phyloP scores from a whole-genome alignment of 805 yeast species.

The Danielozyma ontarioensis region DNA sequence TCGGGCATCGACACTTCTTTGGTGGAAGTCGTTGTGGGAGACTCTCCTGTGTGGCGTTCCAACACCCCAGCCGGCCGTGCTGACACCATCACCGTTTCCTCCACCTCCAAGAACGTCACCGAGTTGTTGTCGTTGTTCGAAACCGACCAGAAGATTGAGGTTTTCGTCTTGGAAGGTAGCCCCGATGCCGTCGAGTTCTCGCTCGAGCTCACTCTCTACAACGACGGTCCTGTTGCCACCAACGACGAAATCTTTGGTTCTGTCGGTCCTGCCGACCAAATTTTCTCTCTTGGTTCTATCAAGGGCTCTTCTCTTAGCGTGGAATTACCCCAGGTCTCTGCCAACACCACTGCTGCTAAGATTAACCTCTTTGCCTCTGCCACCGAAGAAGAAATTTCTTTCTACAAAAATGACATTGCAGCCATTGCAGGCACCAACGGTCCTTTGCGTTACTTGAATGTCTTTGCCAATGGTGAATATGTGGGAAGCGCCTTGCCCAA shows the following conservation, averaged over 20 bases:
- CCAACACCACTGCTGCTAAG: slow-evolving; percentile 19
- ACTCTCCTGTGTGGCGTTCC: slow-evolving; percentile 22
- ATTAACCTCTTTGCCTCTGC: slow-evolving; percentile 21
- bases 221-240: slow-evolving; percentile 10
- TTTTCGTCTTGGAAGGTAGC: slow-evolving; percentile 19
- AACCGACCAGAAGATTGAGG: slow-evolving; percentile 6
- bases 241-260: slow-evolving; percentile 11
- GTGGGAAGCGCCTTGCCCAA: slow-evolving; percentile 21
- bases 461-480: slow-evolving; percentile 15
- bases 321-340: slow-evolving; percentile 13
- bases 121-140: slow-evolving; percentile 17
- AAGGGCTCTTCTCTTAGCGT: slow-evolving; percentile 4
- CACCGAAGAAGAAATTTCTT: slow-evolving; percentile 19
- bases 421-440: slow-evolving; percentile 6
- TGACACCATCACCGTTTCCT: slow-evolving; percentile 11
- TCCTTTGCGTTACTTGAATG: slow-evolving; percentile 22
- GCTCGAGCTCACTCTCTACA: slow-evolving; percentile 15
- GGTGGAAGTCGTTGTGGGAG: slow-evolving; percentile 19
- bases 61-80: slow-evolving; percentile 16
- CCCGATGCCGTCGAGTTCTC: slow-evolving; percentile 11
- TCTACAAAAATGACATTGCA: slow-evolving; percentile 12
- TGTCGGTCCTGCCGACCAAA: slow-evolving; percentile 16
- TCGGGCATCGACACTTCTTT: slow-evolving; percentile 13
- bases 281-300: slow-evolving; percentile 15
- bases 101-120: slow-evolving; percentile 20